Evolutionary conservation across 495 filamentous ascomycete species (phyloP).

Genomic region (Penicillium daleae): DNA sequence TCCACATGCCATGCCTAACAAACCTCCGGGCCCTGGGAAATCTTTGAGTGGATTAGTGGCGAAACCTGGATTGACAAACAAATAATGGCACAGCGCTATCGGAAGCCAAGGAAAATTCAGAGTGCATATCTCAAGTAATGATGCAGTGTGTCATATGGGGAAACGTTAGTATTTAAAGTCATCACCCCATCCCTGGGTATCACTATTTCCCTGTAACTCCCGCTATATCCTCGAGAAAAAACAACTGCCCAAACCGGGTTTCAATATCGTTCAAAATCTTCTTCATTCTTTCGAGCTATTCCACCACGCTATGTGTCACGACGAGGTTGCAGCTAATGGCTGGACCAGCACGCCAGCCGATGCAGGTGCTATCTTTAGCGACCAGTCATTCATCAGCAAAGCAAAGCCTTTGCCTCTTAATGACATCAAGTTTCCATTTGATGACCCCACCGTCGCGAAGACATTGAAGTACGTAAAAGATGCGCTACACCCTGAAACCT

Average conservation of each 20-base stretch:
- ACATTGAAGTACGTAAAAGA: slow-evolving; percentile 29
- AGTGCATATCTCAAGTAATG: too few relatives aligned
- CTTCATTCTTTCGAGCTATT: not conserved
- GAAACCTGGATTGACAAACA: too few relatives aligned
- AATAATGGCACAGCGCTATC: too few relatives aligned
- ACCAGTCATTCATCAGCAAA: slow-evolving; percentile 27
- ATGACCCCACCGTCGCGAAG: slow-evolving; percentile 28
- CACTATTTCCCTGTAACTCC: not conserved
- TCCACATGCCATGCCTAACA: not conserved
- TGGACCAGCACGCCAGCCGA: slow-evolving; percentile 33
- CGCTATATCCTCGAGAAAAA: too few relatives aligned
- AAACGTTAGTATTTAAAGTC: too few relatives aligned
- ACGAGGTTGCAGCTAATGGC: slow-evolving; percentile 31
- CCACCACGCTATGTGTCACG: slow-evolving; percentile 27
- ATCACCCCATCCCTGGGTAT: not conserved
- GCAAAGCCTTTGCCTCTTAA: slow-evolving; percentile 15
- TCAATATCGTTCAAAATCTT: not conserved
- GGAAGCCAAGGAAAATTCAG: too few relatives aligned
- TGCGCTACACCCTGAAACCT: slow-evolving; percentile 50
- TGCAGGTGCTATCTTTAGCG: slow-evolving; percentile 33
- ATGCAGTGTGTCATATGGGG: too few relatives aligned
- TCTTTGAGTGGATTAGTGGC: not conserved
- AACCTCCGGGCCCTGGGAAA: not conserved
- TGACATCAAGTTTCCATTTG: slow-evolving; percentile 30
- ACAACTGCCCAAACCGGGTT: too few relatives aligned